These are phyloP conservation scores for Amylostereum areolatum DNA, from an alignment of 1,284 basidiomycete species.

Conservation along the genomic window DNA sequence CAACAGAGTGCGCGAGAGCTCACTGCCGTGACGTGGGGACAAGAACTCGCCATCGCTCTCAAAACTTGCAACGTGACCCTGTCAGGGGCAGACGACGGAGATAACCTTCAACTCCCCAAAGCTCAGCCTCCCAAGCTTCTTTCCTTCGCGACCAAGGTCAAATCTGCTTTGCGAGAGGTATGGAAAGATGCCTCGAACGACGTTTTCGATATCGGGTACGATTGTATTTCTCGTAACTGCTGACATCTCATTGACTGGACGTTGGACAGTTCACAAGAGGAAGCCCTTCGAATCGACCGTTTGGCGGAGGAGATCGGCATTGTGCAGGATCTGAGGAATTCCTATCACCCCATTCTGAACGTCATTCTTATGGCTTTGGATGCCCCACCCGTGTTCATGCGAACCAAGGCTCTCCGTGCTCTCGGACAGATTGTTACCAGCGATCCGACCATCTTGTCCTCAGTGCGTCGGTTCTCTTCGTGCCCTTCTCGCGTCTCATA, in stretches of 20 bases:
- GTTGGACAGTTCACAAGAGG: conserved; percentile 46
- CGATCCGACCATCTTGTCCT: conserved; percentile 76
- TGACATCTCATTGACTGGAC: conserved; percentile 1
- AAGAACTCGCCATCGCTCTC: conserved; percentile 63
- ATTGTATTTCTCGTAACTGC: background rate
- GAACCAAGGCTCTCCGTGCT: conserved; percentile 86
- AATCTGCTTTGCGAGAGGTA: conserved; percentile 52
- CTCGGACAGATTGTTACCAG: conserved; percentile 81
- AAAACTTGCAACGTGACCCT: conserved; percentile 46
- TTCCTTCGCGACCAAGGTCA: conserved; percentile 49
- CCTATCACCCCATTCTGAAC: conserved; percentile 76
- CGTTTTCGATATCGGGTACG: conserved; percentile 71
- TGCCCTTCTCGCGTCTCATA: background rate
- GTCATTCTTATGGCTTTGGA: conserved; percentile 75
- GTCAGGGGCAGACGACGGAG: conserved; percentile 25
- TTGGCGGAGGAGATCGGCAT: conserved; percentile 73
- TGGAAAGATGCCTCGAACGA: conserved; percentile 65
- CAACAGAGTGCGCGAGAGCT: conserved; percentile 72
- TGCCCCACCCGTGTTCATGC: conserved; percentile 77
- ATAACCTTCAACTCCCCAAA: conserved; percentile 18
- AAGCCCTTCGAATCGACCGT: conserved; percentile 56
- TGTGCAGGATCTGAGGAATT: conserved; percentile 66
- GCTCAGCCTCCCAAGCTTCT: conserved; percentile 28
- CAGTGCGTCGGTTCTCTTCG: conserved; percentile 39
- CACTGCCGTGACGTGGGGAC: conserved; percentile 64